These are phyloP conservation scores for Ogataea minuta DNA, from an alignment of 805 yeast species.

Conservation along the genomic window DNA sequence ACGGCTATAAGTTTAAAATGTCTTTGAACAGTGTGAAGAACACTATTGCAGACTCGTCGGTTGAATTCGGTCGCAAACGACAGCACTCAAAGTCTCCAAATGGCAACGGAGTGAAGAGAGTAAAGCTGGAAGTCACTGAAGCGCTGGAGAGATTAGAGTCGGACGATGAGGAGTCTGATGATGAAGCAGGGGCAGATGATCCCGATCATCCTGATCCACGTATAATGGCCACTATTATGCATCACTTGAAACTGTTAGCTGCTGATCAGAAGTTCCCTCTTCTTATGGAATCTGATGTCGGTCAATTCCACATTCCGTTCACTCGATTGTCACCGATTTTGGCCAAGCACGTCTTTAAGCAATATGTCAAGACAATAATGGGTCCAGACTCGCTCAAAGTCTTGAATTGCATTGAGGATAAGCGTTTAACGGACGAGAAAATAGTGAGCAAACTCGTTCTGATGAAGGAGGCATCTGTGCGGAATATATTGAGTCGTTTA, in stretches of 20 bases:
- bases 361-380: constrained; percentile 55
- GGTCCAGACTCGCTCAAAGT: constrained; percentile 71
- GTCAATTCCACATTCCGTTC: constrained; percentile 62
- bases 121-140: constrained; percentile 32
- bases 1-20: constrained; percentile 37
- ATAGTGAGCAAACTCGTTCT: constrained; percentile 71
- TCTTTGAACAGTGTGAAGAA: constrained; percentile 35
- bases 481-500: constrained; percentile 66
- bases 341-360: constrained; percentile 52
- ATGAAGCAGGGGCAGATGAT: constrained; percentile 23
- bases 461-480: constrained; percentile 71
- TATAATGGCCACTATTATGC: constrained; percentile 29
- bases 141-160: constrained; percentile 25
- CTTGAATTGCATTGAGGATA: constrained; percentile 69
- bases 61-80: constrained; percentile 22
- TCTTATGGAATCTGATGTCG: constrained; percentile 54
- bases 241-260: constrained; percentile 70
- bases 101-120: constrained; percentile 19
- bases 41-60: constrained; percentile 36
- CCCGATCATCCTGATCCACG: constrained; percentile 22
- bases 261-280: constrained; percentile 54
- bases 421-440: constrained; percentile 81
- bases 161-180: constrained; percentile 30
- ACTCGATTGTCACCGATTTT: constrained; percentile 45
- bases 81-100: constrained; percentile 9